Evolutionary conservation across 2,329 filamentous ascomycete genomes (phyloP).

Genomic region (Drechslera avenae): DNA sequence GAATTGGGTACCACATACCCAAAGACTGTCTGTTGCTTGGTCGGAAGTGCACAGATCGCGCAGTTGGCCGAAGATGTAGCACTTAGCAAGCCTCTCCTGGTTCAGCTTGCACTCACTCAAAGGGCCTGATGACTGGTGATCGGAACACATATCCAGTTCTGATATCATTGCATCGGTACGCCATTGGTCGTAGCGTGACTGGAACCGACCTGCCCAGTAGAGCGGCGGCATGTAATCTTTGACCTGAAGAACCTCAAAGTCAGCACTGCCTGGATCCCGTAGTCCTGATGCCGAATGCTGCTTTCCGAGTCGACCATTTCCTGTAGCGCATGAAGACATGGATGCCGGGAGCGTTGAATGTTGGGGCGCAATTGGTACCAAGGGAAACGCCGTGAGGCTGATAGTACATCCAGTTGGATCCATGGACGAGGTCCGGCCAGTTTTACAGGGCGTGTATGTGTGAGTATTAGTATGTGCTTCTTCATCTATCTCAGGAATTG

Average conservation of each 20-base stretch:
- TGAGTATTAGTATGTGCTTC: not conserved
- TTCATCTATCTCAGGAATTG: slow-evolving; percentile 7
- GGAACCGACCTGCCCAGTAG: slow-evolving; percentile 46
- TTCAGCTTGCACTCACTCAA: slow-evolving; percentile 30
- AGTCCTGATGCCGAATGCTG: too few species aligned
- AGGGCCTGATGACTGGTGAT: slow-evolving; percentile 14
- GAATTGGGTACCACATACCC: slow-evolving; percentile 23
- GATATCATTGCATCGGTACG: slow-evolving; percentile 38
- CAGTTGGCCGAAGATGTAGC: slow-evolving; percentile 40
- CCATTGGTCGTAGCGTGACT: slow-evolving; percentile 43
- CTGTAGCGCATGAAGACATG: not conserved
- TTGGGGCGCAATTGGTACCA: not conserved
- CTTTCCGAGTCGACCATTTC: too few species aligned
- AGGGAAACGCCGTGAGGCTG: not conserved
- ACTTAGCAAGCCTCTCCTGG: slow-evolving; percentile 35
- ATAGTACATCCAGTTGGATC: not conserved
- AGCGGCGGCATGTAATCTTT: slow-evolving; percentile 41
- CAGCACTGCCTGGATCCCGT: slow-evolving; percentile 20
- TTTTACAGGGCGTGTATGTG: not conserved
- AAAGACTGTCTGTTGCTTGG: slow-evolving; percentile 42
- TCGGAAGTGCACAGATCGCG: slow-evolving; percentile 36
- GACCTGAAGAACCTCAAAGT: slow-evolving; percentile 32
- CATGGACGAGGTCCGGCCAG: not conserved
- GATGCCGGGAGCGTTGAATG: not conserved
- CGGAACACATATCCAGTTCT: slow-evolving; percentile 18